These are phyloP conservation scores for Hymenoscyphus repandus DNA, from an alignment of 2,329 filamentous ascomycete species.

Conservation along the genomic window DNA sequence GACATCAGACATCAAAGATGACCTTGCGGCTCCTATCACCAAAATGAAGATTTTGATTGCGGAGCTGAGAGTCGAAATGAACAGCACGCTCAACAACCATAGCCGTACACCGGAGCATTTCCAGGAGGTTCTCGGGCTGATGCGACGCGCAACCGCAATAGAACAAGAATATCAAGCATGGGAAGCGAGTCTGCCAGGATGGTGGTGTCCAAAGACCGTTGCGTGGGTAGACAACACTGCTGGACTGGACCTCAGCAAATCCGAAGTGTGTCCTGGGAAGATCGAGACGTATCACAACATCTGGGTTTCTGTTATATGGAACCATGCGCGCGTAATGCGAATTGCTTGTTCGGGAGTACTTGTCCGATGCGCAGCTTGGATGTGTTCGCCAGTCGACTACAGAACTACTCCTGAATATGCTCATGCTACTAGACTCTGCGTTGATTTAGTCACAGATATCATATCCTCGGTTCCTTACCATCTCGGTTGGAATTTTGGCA, in stretches of 20 bases:
- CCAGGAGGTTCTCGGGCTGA: conserved; percentile 46
- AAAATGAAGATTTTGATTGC: conserved; percentile 48
- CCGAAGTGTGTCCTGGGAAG: conserved; percentile 55
- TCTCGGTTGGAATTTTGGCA: conserved; percentile 51
- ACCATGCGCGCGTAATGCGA: conserved; percentile 47
- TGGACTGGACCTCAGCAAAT: conserved; percentile 44
- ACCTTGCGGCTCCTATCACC: conserved; percentile 38
- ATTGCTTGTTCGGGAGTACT: conserved; percentile 50
- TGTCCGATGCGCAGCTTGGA: conserved; percentile 56
- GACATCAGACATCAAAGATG: conserved; percentile 47
- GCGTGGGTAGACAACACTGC: conserved; percentile 52
- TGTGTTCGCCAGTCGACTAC: conserved; percentile 55
- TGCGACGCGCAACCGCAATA: conserved; percentile 45
- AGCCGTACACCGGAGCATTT: conserved; percentile 45
- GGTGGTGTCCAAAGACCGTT: conserved; percentile 47
- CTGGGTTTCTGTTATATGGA: conserved; percentile 54
- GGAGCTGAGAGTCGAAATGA: conserved; percentile 51
- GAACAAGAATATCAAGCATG: conserved; percentile 49
- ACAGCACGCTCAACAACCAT: conserved; percentile 42
- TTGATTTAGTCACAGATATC: conserved; percentile 52
- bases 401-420: conserved; percentile 58
- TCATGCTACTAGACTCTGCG: conserved; percentile 45
- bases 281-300: conserved; percentile 56
- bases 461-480: conserved; percentile 57
- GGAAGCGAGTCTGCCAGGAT: conserved; percentile 44